These are phyloP conservation scores for Pythium chondricola DNA, from an alignment of 352 stramenopile genomes.

Conservation along the genomic window DNA sequence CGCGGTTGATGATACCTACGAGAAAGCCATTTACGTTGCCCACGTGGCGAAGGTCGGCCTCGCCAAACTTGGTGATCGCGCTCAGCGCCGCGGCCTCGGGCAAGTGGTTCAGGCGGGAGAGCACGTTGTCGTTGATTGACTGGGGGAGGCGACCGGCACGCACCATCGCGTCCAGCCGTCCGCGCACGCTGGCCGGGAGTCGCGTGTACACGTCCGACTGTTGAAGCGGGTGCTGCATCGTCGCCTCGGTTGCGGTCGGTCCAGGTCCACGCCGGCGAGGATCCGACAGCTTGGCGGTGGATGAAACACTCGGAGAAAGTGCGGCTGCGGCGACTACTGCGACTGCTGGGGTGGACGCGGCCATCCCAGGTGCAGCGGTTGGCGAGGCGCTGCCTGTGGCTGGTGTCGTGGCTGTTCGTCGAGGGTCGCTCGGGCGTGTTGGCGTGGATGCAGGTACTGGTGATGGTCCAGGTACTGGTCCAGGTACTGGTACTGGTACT, in stretches of 20 bases:
- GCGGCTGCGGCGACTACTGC: too few species aligned
- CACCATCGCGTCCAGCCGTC: slow-evolving; percentile 50
- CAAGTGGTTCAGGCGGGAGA: slow-evolving; percentile 61
- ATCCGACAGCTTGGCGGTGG: slow-evolving; percentile 20
- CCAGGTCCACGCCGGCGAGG: slow-evolving; percentile 31
- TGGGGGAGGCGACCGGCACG: slow-evolving; percentile 45
- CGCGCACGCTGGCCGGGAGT: slow-evolving; percentile 35
- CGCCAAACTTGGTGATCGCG: slow-evolving; percentile 75
- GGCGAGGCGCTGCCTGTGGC: slow-evolving; percentile 1
- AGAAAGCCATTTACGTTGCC: slow-evolving; percentile 78
- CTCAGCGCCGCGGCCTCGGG: slow-evolving; percentile 53
- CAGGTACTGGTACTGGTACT: too few species aligned
- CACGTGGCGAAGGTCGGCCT: slow-evolving; percentile 65
- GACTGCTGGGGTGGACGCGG: neutral
- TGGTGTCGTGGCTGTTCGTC: neutral
- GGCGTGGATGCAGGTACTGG: neutral
- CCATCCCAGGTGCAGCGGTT: neutral
- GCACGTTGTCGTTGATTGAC: slow-evolving; percentile 68
- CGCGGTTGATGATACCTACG: slow-evolving; percentile 79
- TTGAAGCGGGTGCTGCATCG: slow-evolving; percentile 7
- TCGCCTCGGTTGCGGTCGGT: neutral
- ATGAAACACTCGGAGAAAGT: too few species aligned
- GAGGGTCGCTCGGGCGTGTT: neutral
- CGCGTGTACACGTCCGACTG: slow-evolving; percentile 58
- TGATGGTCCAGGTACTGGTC: too few species aligned